Evolutionary conservation across 169 alveolate species (phyloP), one percentile per base, ranked within the genome.

Genomic region (Plasmodium cynomolgi): DNA sequence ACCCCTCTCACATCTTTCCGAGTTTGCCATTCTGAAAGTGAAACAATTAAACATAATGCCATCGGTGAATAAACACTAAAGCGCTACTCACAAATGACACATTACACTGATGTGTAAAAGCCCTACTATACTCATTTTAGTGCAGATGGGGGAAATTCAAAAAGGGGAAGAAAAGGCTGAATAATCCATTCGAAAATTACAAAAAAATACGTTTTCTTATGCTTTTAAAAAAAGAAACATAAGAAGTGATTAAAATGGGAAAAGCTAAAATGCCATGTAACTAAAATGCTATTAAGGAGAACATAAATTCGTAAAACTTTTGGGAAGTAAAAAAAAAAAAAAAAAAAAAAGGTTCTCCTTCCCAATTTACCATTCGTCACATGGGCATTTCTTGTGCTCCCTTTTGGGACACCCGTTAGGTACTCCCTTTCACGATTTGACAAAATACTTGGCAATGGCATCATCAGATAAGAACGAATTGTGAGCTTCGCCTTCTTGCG

Each of bases 401-500:
- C 68, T 54, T n/a, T 54, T 85, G 33, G n/a, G 11, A 83, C 72
- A n/a, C 1, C 13, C 23, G 8, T n/a, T 62, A 6, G 37, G 20
- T 56, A 62, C 81, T 5, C 71, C 31, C 3, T n/a, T 58, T 83
- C 73, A 54, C 73, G 58, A 83, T 83, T 83, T 41, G 26, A 83
- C 71, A 75, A 77, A 86, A 86, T 86, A 86, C 68, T 75, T 86
- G 39, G 75, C 81, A 54, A 86, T 54, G 17, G 93, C 62, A 23
- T 75, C 82, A 15, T 86, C 85, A 54, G 88, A 86, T 79, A 86
- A 29, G 44, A 86, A 86, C 37, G 84, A 50, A 75, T 37, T 54
- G 44, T 75, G 20, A 33, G 41, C 34, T 11, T 29, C 26, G n/a
- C 29, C 41, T 17, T 75, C 50, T 29, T 50, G 20, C 33, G 58